Evolutionary conservation across 1,284 basidiomycete genomes (phyloP), one percentile per base, ranked within the genome.

Genomic region (Porogramme epimiltina): DNA sequence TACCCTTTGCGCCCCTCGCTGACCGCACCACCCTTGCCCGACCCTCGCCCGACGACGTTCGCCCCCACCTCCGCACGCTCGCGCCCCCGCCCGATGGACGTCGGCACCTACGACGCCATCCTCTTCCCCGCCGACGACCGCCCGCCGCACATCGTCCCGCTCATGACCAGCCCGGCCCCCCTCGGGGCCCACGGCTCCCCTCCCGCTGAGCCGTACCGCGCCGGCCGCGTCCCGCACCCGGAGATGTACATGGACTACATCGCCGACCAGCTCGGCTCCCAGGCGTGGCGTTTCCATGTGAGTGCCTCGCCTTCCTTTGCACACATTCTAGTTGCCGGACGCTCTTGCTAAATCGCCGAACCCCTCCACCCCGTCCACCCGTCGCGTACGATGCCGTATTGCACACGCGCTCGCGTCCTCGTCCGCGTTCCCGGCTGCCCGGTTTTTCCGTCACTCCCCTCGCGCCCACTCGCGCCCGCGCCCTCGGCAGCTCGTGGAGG

Each of bases 161-260:
- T 91, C 54, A 84, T 85, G 82, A 86, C 82, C 44, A 88, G 84
- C 66, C 78, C 81, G 5, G 77, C 83, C 70, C 70, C 76, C 49
- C 75, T 78, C 47, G 13, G 28, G n/a, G 28, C 28, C 69, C 72
- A 28, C 61, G 61, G 38, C 34, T 51, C 41, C 45, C 51, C 25
- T 45, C 28, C n/a, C 67, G 52, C 54, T 68, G 65, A 52, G 70
- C 76, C 49, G 62, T 66, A 59, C 59, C 61, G 64, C 31, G 64
- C 62, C 37, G 62, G 79, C 43, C 80, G 84, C 44, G 79, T 88
- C 74, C 89, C 89, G 1, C 89, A 91, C 68, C 89, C 89, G 9
- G 87, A 91, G 66, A 79, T 89, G 33, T 82, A 86, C 64, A 91
- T 91, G 88, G 87, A 91, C 67, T 89, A 86, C 69, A 85, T 91